These are phyloP conservation scores for Morella rubra DNA, from an alignment of 306 rosid genomes.

Conservation along the genomic window DNA sequence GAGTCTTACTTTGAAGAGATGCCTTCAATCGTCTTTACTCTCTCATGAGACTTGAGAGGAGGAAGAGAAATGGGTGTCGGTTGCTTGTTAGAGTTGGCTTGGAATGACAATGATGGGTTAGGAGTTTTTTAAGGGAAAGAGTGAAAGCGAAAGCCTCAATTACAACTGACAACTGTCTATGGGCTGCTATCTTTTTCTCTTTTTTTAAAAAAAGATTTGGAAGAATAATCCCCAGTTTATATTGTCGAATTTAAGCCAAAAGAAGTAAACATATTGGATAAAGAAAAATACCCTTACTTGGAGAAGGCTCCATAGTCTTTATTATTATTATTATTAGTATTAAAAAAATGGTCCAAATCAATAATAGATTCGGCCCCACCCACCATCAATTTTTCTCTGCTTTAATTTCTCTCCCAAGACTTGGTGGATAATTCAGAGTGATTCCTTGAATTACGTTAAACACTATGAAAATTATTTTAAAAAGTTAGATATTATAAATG, in stretches of 20 bases:
- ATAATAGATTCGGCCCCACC: background rate
- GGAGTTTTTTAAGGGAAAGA: background rate
- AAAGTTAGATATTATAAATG: no score
- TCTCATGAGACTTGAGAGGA: background rate
- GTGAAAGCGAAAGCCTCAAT: background rate
- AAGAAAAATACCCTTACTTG: background rate
- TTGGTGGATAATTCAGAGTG: no score
- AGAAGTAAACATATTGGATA: no score
- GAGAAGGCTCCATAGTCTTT: background rate
- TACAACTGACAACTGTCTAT: slow-evolving; percentile 26
- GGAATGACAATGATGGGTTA: slow-evolving; percentile 26
- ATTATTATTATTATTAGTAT: background rate
- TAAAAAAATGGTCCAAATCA: background rate
- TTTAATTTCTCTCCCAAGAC: no score
- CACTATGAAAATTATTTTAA: no score
- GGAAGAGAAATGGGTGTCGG: slow-evolving; percentile 13
- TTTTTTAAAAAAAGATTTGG: no score
- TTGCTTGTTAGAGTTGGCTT: slow-evolving; percentile 40
- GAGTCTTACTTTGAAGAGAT: slow-evolving; percentile 11
- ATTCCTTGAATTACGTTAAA: no score
- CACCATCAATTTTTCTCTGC: background rate
- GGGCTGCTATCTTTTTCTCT: background rate
- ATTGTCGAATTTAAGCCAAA: no score
- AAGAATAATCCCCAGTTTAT: no score
- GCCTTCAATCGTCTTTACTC: slow-evolving; percentile 14